Conservation (phyloP, 2,329 filamentous ascomycete species). For the Ophiostoma sp. region DNA sequence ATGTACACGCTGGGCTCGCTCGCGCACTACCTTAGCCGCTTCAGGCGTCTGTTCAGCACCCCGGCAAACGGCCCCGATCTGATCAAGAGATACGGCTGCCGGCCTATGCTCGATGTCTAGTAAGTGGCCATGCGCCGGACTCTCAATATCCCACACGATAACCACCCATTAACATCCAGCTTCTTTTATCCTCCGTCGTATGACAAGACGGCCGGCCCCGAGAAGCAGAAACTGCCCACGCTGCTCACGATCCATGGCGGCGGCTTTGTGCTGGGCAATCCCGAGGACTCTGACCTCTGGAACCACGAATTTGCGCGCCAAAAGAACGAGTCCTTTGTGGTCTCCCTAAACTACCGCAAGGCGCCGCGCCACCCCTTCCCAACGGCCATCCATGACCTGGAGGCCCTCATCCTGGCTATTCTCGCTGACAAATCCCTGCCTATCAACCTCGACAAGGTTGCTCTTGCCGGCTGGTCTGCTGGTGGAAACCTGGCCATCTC, state of each 20-base stretch:
- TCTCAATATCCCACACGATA: not conserved
- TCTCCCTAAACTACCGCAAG: constrained; percentile 47
- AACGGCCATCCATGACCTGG: constrained; percentile 41
- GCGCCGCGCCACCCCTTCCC: constrained; percentile 45
- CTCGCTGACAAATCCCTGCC: constrained; percentile 43
- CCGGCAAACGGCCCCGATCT: constrained; percentile 12
- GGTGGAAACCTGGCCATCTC: constrained; percentile 46
- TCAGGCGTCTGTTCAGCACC: not conserved
- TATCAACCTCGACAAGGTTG: constrained; percentile 40
- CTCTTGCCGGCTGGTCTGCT: constrained; percentile 47
- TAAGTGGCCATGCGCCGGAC: not conserved
- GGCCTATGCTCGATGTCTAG: constrained; percentile 22
- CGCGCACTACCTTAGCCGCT: not conserved
- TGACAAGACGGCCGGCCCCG: constrained; percentile 29
- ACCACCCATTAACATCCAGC: not conserved
- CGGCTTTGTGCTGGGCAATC: constrained; percentile 43
- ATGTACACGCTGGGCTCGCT: constrained; percentile 20
- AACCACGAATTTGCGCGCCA: constrained; percentile 40
- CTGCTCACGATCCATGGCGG: constrained; percentile 50
- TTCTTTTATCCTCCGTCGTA: constrained; percentile 40
- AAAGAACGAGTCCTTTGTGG: constrained; percentile 39
- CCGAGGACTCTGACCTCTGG: constrained; percentile 44
- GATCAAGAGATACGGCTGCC: constrained; percentile 29
- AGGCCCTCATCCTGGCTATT: constrained; percentile 39
- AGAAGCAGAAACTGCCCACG: constrained; percentile 35